These are phyloP conservation scores for Claviceps monticola DNA, from an alignment of 2,329 filamentous ascomycete species.

Conservation along the genomic window DNA sequence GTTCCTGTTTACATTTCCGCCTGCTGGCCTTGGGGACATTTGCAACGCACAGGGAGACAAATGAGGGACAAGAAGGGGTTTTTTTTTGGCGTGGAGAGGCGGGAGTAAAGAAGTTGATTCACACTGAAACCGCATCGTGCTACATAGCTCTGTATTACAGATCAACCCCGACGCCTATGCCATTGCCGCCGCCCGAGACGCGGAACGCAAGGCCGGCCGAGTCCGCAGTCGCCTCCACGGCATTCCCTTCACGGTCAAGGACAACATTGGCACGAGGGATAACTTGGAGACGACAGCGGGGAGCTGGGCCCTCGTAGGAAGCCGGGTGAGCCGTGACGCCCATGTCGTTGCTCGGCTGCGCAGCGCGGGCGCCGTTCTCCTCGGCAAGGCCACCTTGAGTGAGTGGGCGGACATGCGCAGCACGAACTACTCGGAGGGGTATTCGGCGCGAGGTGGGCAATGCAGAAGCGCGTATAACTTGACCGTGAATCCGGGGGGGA, in stretches of 20 bases:
- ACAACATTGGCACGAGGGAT: constrained; percentile 57
- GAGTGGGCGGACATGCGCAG: constrained; percentile 65
- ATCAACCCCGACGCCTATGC: constrained; percentile 51
- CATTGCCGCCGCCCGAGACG: constrained; percentile 48
- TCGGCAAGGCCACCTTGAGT: constrained; percentile 57
- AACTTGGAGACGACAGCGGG: constrained; percentile 63
- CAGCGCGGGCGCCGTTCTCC: constrained; percentile 50
- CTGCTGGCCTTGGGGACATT: no score
- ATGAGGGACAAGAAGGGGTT: no score
- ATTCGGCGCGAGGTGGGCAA: constrained; percentile 50
- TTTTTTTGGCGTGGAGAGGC: no score
- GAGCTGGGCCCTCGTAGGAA: constrained; percentile 51
- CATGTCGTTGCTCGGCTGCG: constrained; percentile 47
- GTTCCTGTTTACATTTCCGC: no score
- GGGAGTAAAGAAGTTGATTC: neutral
- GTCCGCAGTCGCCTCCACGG: constrained; percentile 57
- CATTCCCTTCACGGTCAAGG: constrained; percentile 63
- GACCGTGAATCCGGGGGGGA: constrained; percentile 53
- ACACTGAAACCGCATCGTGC: neutral
- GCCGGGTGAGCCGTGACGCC: constrained; percentile 53
- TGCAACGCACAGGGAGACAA: neutral
- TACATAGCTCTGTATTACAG: constrained; percentile 42
- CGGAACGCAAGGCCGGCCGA: constrained; percentile 40
- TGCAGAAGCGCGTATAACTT: constrained; percentile 54
- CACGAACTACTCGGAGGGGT: constrained; percentile 55